Percentiles rank a stretch among this genome's conserved stretches.
These are phyloP conservation scores for Monosporascus sp. DNA, from an alignment of 2,329 filamentous ascomycete species.

Conservation along the genomic window DNA sequence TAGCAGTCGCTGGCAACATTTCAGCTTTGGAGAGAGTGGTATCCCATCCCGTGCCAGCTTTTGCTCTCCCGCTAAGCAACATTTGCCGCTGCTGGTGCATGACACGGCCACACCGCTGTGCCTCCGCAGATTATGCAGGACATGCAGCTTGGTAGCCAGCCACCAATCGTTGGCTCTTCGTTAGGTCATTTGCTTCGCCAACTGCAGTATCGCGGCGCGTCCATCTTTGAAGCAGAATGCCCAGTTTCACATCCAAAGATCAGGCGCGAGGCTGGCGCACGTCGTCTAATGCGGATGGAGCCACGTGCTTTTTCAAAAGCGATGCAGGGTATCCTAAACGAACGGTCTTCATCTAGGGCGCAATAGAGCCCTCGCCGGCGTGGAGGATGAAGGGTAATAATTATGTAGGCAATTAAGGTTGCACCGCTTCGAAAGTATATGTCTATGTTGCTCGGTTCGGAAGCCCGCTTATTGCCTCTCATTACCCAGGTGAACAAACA, in stretches of 20 bases:
- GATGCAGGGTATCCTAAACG: background rate
- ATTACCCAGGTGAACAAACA: background rate
- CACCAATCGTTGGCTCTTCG: background rate
- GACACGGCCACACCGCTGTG: slow-evolving; percentile 1
- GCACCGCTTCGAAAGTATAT: no score
- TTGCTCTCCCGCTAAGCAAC: background rate
- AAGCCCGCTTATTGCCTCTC: no score
- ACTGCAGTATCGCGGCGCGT: background rate
- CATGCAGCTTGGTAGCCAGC: background rate
- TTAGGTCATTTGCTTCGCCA: background rate
- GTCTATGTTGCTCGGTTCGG: no score
- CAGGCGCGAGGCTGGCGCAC: background rate
- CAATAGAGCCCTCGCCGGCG: no score
- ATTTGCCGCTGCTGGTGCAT: background rate
- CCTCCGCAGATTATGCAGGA: background rate
- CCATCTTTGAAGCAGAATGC: background rate
- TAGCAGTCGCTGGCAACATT: background rate
- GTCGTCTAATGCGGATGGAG: background rate
- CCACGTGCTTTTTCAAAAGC: background rate
- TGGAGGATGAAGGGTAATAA: no score
- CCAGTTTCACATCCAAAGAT: background rate
- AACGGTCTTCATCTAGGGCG: background rate
- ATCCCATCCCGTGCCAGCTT: background rate
- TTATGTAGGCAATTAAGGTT: no score
- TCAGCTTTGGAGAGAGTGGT: background rate